Conservation (phyloP, 2,329 filamentous ascomycete genomes). For the Xylaria digitata region DNA sequence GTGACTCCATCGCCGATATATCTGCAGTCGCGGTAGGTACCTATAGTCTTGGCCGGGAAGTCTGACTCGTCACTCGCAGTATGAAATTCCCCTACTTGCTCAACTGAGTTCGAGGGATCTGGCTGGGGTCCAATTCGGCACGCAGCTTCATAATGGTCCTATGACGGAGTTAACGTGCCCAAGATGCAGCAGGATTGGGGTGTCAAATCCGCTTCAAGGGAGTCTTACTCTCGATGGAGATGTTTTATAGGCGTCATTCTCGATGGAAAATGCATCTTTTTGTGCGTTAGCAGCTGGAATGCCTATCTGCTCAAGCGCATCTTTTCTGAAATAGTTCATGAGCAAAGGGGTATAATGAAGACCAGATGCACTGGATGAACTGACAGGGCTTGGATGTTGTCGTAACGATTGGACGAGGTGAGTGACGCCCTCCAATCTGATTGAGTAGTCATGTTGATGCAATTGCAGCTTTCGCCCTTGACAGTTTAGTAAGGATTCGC, state of each 20-base stretch:
- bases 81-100: conserved; percentile 30
- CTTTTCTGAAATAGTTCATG: conserved; percentile 43
- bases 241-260: conserved; percentile 71
- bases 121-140: conserved; percentile 51
- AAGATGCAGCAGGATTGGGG: background rate
- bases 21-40: conserved; percentile 63
- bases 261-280: conserved; percentile 69
- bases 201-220: no score
- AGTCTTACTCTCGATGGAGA: conserved; percentile 67
- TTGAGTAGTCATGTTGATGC: conserved; percentile 47
- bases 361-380: conserved; percentile 45
- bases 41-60: conserved; percentile 60
- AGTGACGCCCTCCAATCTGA: conserved; percentile 63
- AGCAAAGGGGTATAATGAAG: conserved; percentile 26
- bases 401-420: conserved; percentile 70
- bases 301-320: conserved; percentile 40
- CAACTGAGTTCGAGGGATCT: conserved; percentile 45
- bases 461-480: background rate
- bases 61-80: conserved; percentile 29
- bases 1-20: conserved; percentile 77
- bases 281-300: conserved; percentile 43
- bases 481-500: background rate
- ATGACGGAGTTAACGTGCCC: conserved; percentile 25
- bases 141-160: conserved; percentile 70
- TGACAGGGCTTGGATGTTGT: conserved; percentile 72